Base-by-base conservation (phyloP, 441 rosid species). In the Rhodomyrtus psidioides region DNA sequence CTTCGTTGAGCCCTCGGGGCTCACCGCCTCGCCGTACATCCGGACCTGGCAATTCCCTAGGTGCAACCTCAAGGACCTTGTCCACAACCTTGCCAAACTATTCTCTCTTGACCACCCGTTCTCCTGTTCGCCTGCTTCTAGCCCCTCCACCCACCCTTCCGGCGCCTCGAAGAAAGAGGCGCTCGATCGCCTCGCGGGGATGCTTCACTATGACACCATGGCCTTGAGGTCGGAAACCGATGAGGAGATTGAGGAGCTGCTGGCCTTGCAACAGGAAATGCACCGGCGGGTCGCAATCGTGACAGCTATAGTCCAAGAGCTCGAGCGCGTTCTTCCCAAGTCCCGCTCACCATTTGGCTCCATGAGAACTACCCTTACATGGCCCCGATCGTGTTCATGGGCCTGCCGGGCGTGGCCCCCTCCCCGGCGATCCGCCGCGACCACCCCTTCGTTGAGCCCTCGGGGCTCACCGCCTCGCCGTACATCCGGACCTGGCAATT, bases 161-260 rank as follows among this genome's bases (percentile, higher is more conserved):
- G n/a, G n/a, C n/a, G n/a, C n/a, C n/a, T n/a, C 95, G 2, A 93
- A 87, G 86, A 88, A 86, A 82, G 95, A 94, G 85, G 95, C 96
- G 17, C 51, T 94, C 21, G 94, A 94, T 44, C 90, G 95, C 56
- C 91, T 94, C 82, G 88, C 82, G 10, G 94, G 91, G 24, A 91
- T 87, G 88, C 88, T 93, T 54, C 94, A 93, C 82, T 91, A 92
- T 79, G 96, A 94, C 83, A 81, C 28, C 8, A 4, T 55, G 34
- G 88, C 85, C n/a, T 82, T 90, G 28, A 75, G 58, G 87, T 59
- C 82, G 39, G 85, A 75, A 42, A 56, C 88, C 9, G 91, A 85
- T 82, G 89, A 89, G 75, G 96, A 92, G 87, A 82, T 88, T 55
- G 92, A 91, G 79, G 88, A 53, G 53, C 86, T 94, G 5, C 88